phyloP scores from a whole-genome alignment of 2,329 filamentous ascomycete species.

The Exserohilum turcica region DNA sequence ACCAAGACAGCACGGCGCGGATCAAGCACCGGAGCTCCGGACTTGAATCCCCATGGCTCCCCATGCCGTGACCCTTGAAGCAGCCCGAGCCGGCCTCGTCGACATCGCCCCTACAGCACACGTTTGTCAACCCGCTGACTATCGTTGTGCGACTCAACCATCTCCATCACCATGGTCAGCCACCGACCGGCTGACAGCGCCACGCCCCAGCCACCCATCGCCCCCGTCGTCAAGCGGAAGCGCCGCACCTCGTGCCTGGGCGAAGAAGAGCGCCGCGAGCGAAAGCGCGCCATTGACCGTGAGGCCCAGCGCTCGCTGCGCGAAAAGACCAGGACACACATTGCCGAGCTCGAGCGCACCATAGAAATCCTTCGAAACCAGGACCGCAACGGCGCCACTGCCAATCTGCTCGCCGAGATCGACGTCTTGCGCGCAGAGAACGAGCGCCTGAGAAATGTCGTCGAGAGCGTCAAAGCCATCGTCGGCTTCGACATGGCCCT shows the following conservation, averaged over 20 bases:
- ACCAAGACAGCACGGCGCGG: neutral
- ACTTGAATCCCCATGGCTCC: neutral
- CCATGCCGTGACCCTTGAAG: neutral
- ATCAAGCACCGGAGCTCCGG: neutral
- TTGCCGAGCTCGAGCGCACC: conserved; percentile 45
- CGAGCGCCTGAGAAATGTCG: conserved; percentile 40
- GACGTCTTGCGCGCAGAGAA: conserved; percentile 41
- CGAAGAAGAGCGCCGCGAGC: conserved; percentile 42
- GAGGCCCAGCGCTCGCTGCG: conserved; percentile 44
- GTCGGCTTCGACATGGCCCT: conserved; percentile 33
- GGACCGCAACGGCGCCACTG: conserved; percentile 40
- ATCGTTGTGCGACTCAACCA: neutral
- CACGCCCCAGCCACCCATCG: conserved; percentile 25
- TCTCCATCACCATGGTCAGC: conserved; percentile 4
- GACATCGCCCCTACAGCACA: neutral
- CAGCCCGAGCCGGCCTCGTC: neutral
- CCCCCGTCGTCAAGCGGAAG: conserved; percentile 38
- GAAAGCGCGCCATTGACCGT: conserved; percentile 45
- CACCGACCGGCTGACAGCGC: conserved; percentile 32
- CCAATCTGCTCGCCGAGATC: conserved; percentile 40
- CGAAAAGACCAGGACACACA: conserved; percentile 47
- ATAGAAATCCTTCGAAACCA: conserved; percentile 43
- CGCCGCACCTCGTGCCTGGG: conserved; percentile 42
- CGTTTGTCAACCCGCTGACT: neutral
- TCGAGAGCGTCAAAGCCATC: conserved; percentile 43